Evolutionary conservation across 2,329 filamentous ascomycete genomes (phyloP), one percentile per base, ranked within the genome.

Genomic region (Pseudogymnoascus sp.): DNA sequence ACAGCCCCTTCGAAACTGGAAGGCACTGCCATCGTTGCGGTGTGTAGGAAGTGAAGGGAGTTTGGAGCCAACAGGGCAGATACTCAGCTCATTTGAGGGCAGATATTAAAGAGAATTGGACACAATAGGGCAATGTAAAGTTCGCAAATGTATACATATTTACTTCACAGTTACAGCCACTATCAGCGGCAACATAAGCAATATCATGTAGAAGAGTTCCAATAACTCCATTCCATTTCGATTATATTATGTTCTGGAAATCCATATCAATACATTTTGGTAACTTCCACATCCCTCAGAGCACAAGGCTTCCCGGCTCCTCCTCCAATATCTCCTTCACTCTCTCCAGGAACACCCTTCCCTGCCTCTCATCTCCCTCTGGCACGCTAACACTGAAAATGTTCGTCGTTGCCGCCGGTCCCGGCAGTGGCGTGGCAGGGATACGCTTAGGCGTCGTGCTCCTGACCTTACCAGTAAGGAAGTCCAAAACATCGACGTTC

Each of bases 281-380:
- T 27, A 55, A 21, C 40, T 12, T 7, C 12, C 42, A 29, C 42
- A 39, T 15, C 40, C 62, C 61, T 80, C 74, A 87, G 72, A 87
- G 70, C 58, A 95, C 84, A 70, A 96, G 76, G 69, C 87, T 82
- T 35, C 87, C 90, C 12, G 91, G 90, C 75, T 94, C 88, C 66
- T 84, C 81, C 76, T 95, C 90, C 68, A 99, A 75, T 27, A 93
- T 86, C 52, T 81, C 77, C 84, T 96, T 97, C 71, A 97, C 83
- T 69, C 90, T 85, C 76, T 93, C 88, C 66, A 99, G 75, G 77
- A 97, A 99, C 9, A 87, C 80, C 70, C 84, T 81, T 12, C 90
- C 94, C 69, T 92, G 82, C 78, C 87, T 84, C 81, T 92, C 89
- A 74, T 99, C 94, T 7, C 83, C 84, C 75, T 83, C 85, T 39